phyloP scores from a whole-genome alignment of 176 grass and related monocot species.

The Oryza meyeriana region DNA sequence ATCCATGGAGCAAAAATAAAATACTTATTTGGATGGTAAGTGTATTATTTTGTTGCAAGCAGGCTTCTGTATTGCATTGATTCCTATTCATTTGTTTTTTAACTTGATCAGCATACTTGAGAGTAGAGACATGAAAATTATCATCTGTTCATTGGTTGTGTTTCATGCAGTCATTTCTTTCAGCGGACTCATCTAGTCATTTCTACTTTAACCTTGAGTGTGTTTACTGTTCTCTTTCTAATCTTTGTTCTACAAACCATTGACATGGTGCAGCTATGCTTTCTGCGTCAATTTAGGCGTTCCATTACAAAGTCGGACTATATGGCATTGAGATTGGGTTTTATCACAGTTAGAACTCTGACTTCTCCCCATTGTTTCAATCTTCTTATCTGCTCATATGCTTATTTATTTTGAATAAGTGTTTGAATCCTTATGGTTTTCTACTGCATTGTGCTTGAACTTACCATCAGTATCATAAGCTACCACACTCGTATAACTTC shows the following conservation, averaged over 20 bases:
- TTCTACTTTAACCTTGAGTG: neutral
- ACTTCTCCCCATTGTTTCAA: neutral
- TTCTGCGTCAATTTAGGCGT: conserved; percentile 89
- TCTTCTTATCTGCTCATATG: neutral
- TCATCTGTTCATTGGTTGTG: neutral
- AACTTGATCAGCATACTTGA: neutral
- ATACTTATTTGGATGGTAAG: conserved; percentile 96
- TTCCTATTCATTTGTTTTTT: conserved; percentile 13
- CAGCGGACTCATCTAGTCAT: neutral
- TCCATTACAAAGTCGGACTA: conserved; percentile 90
- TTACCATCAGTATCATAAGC: conserved; percentile 73
- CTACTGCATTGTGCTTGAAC: conserved; percentile 25
- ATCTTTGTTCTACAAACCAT: conserved; percentile 17
- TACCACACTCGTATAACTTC: conserved; percentile 88
- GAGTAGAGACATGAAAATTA: neutral
- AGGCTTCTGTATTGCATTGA: neutral
- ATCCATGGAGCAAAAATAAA: conserved; percentile 98
- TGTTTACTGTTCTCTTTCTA: neutral
- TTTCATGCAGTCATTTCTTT: neutral
- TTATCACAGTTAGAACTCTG: conserved; percentile 74
- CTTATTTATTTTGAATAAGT: neutral
- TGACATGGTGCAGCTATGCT: conserved; percentile 67
- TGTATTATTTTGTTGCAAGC: neutral
- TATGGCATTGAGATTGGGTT: conserved; percentile 82
- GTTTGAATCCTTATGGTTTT: conserved; percentile 24